A percentile compares a stretch with the other conserved stretches of the same genome.
These are phyloP conservation scores for Incumbomyces delicatus DNA, from an alignment of 2,329 filamentous ascomycete genomes.

Conservation along the genomic window DNA sequence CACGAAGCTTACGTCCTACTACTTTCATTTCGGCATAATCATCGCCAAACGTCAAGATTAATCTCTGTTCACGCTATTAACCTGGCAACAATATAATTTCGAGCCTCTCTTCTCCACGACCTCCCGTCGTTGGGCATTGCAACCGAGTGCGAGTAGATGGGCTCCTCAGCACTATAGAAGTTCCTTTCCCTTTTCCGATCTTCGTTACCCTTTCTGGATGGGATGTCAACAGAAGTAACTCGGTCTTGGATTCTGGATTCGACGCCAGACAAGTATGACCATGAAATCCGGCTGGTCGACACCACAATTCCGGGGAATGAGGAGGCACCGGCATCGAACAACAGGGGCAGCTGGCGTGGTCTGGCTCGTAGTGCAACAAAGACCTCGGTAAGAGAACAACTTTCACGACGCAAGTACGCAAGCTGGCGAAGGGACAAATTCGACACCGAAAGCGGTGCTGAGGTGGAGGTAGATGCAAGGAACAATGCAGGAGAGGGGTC, in stretches of 20 bases:
- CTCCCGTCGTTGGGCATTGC: too few species aligned
- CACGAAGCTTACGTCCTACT: too few species aligned
- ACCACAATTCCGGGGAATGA: slow-evolving; percentile 26
- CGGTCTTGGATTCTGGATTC: slow-evolving; percentile 10
- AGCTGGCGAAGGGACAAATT: slow-evolving; percentile 45
- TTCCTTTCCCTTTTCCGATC: neutral
- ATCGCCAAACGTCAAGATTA: too few species aligned
- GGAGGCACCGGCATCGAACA: neutral
- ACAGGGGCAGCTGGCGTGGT: slow-evolving; percentile 12
- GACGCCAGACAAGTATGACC: slow-evolving; percentile 17
- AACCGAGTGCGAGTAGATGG: too few species aligned
- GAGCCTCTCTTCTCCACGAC: too few species aligned
- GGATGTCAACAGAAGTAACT: slow-evolving; percentile 1
- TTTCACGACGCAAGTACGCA: slow-evolving; percentile 36
- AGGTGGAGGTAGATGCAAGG: neutral
- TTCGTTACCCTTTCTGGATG: neutral
- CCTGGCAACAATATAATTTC: too few species aligned
- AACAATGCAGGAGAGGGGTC: neutral
- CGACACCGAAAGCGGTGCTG: slow-evolving; percentile 3
- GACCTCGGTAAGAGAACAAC: slow-evolving; percentile 30
- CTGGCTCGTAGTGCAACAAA: slow-evolving; percentile 26
- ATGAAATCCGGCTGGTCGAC: slow-evolving; percentile 29
- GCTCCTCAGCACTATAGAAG: too few species aligned
- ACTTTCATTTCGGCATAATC: too few species aligned
- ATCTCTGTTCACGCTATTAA: too few species aligned